Conservation (phyloP, 2,329 filamentous ascomycete species). For the Hymenoscyphus albidus region DNA sequence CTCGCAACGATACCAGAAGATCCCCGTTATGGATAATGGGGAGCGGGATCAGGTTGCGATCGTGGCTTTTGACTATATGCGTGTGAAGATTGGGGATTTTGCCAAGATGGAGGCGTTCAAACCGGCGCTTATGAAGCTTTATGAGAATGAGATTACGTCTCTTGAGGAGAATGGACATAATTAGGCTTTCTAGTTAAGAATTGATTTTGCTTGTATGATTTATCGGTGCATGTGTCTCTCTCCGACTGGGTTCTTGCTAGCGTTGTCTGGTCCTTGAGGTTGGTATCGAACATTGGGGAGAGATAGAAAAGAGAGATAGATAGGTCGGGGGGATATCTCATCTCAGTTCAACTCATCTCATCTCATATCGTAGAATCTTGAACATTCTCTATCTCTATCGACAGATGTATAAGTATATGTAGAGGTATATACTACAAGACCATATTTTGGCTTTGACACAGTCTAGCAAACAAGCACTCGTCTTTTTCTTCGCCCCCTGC, state of each 20-base stretch:
- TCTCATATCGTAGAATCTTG: background rate
- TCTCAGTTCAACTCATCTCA: background rate
- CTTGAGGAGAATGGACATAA: conserved; percentile 2
- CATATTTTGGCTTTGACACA: too few relatives aligned
- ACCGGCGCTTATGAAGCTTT: conserved; percentile 54
- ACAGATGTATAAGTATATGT: background rate
- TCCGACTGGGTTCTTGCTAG: background rate
- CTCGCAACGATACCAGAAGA: conserved; percentile 74
- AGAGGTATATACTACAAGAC: background rate
- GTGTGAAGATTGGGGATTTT: conserved; percentile 67
- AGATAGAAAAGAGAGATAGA: background rate
- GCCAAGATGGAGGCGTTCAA: conserved; percentile 60
- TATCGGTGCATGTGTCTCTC: background rate
- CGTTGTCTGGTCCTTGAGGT: background rate
- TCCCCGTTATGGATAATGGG: conserved; percentile 38
- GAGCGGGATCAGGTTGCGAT: conserved; percentile 57
- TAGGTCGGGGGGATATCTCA: background rate
- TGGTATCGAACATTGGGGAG: background rate
- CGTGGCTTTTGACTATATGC: conserved; percentile 77
- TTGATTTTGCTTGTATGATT: background rate
- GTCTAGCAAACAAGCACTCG: too few relatives aligned
- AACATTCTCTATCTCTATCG: background rate
- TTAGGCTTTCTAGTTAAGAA: background rate
- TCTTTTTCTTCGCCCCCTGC: too few relatives aligned
- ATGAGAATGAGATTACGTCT: conserved; percentile 39